Percentiles rank a stretch among this genome's conserved stretches.
Conservation (phyloP, 1,284 basidiomycete genomes). For the Moniliophthora roreri region DNA sequence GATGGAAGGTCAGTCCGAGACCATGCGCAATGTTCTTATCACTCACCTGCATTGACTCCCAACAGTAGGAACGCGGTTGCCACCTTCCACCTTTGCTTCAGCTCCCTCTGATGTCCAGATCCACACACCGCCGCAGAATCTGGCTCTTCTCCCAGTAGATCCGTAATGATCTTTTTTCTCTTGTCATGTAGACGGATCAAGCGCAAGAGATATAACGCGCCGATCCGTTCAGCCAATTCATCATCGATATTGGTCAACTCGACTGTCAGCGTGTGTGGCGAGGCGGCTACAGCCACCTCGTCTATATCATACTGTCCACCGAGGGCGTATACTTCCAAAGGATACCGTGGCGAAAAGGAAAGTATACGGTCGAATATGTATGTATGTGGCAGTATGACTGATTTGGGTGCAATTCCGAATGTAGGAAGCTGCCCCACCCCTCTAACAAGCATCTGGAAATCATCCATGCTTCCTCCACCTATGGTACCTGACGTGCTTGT, state of each 20-base stretch:
- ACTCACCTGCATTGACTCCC: neutral
- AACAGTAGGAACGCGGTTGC: neutral
- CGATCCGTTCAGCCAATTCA: slow-evolving; percentile 39
- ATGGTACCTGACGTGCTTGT: neutral
- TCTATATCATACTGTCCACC: slow-evolving; percentile 37
- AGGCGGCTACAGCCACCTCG: slow-evolving; percentile 38
- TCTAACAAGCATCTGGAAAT: slow-evolving; percentile 24
- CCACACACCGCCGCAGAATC: neutral
- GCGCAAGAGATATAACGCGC: slow-evolving; percentile 19
- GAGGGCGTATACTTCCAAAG: slow-evolving; percentile 42
- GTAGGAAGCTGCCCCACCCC: slow-evolving; percentile 32
- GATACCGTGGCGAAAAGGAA: slow-evolving; percentile 35
- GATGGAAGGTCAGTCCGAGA: too few relatives aligned
- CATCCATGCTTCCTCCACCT: neutral
- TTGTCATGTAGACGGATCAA: neutral
- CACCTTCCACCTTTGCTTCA: neutral
- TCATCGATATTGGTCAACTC: slow-evolving; percentile 39
- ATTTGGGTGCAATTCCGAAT: slow-evolving; percentile 30
- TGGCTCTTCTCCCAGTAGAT: neutral
- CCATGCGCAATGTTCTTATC: too few relatives aligned
- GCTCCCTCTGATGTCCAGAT: neutral
- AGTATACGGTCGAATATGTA: slow-evolving; percentile 34
- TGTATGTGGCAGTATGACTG: neutral
- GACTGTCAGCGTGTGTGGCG: slow-evolving; percentile 39
- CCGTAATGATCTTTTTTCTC: neutral